Evolutionary conservation across 169 alveolate species (phyloP), one percentile per base, ranked within the genome.

Genomic region (Pseudocohnilembus persalinus): DNA sequence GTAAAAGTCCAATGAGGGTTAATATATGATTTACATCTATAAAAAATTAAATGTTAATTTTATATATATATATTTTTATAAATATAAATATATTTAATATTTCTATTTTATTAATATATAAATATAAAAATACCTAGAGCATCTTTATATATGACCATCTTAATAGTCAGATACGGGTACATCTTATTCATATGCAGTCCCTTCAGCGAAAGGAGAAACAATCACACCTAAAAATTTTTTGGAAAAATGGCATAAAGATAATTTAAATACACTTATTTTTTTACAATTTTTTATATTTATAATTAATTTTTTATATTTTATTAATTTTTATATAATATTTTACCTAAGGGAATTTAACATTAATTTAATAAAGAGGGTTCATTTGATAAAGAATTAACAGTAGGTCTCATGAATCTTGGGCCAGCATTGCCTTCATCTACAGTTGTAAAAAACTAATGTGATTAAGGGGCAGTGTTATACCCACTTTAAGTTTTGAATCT

Each of bases 31-130:
- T 88, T 83, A 74, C 96, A 94, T 74, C 93, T 77, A 72, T 80
- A 74, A 76, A 96, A 92, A 76, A 96, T 83, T 16, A 94, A 91
- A 29, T 93, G 91, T 91, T 94, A 29, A n/a, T n/a, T n/a, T n/a
- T n/a, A n/a, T n/a, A n/a, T n/a, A n/a, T n/a, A n/a, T n/a, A n/a
- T n/a, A n/a, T n/a, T n/a, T n/a, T n/a, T 20, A 49, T 20, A 49
- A 49, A 49, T 49, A 49, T 49, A 49, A 4, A 49, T 11, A 11
- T 49, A 49, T 11, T 49, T 49, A 49, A 49, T 49, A 49, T 49
- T 49, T 11, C 20, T 4, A n/a, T 4, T 11, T 4, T 49, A 11
- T 49, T 49, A 49, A 11, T 11, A 49, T 49, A 49, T 49, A 49
- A 49, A 49, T 11, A 11, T 11, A 11, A 49, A 11, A 20, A 49